These are phyloP conservation scores for Monosporascus sp. DNA, from an alignment of 2,329 filamentous ascomycete species.

Conservation along the genomic window DNA sequence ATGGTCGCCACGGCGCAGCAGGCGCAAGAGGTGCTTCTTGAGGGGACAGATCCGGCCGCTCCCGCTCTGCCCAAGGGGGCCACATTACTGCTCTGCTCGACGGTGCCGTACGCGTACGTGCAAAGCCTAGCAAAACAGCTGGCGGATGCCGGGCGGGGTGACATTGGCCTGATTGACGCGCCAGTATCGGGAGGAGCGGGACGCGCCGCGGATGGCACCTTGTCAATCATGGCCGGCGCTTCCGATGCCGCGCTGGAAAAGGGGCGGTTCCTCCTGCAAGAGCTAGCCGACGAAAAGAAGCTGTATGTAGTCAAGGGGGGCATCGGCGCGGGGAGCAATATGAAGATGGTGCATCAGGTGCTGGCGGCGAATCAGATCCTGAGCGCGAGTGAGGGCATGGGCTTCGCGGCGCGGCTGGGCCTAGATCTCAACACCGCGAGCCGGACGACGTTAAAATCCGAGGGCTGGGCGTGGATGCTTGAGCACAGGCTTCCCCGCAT, in stretches of 20 bases:
- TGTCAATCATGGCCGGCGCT: conserved; percentile 71
- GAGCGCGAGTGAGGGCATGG: conserved; percentile 55
- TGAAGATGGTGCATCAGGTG: conserved; percentile 62
- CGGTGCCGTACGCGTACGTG: conserved; percentile 63
- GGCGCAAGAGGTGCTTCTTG: conserved; percentile 61
- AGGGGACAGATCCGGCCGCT: conserved; percentile 46
- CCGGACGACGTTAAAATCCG: conserved; percentile 39
- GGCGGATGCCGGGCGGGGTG: conserved; percentile 47
- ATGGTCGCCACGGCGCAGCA: conserved; percentile 74
- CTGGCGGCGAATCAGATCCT: conserved; percentile 60
- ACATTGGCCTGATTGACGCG: conserved; percentile 64
- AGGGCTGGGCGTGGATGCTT: conserved; percentile 58
- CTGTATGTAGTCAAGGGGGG: conserved; percentile 59
- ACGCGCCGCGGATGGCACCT: conserved; percentile 64
- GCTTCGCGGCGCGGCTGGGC: conserved; percentile 52
- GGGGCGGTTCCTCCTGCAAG: conserved; percentile 54
- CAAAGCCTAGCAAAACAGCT: conserved; percentile 56
- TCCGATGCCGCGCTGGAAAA: conserved; percentile 51
- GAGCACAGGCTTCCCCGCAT: conserved; percentile 55
- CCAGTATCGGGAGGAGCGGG: conserved; percentile 69
- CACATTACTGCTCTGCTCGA: conserved; percentile 64
- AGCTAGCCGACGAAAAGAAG: conserved; percentile 58
- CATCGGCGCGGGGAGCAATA: conserved; percentile 54
- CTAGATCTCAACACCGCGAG: conserved; percentile 41
- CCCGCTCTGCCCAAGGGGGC: conserved; percentile 49